Evolutionary conservation across 352 stramenopile species (phyloP).

Genomic region (Globisporangium polare): DNA sequence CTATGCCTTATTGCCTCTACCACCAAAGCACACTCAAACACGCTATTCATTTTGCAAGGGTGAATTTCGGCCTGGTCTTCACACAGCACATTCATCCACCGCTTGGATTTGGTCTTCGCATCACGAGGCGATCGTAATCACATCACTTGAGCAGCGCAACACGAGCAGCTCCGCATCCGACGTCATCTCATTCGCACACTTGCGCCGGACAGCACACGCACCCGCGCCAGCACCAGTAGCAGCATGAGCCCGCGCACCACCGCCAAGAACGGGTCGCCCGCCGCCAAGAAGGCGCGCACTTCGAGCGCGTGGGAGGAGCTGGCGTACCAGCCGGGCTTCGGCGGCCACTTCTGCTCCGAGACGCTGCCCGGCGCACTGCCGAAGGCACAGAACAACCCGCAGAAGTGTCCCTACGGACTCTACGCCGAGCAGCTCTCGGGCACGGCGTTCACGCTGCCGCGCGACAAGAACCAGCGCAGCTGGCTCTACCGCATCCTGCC

Average conservation of each 20-base stretch:
- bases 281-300: constrained; percentile 8
- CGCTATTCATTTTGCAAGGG: neutral
- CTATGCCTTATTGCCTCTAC: no score
- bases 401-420: constrained; percentile 90
- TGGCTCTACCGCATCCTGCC: constrained; percentile 95
- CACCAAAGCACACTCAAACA: no score
- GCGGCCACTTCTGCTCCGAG: constrained; percentile 93
- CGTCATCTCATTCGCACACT: neutral
- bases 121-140: constrained; percentile 8
- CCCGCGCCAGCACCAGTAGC: neutral
- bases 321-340: constrained; percentile 90
- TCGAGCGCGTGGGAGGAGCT: constrained; percentile 50
- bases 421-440: constrained; percentile 95
- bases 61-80: neutral
- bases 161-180: neutral
- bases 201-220: neutral
- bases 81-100: constrained; percentile 1
- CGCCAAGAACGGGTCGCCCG: neutral
- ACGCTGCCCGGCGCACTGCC: constrained; percentile 87
- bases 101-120: constrained; percentile 10
- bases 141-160: neutral
- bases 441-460: constrained; percentile 94
- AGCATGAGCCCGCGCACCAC: neutral
- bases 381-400: constrained; percentile 93
- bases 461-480: constrained; percentile 83